Evolutionary conservation across 2,329 filamentous ascomycete genomes (phyloP).

Genomic region (Diaporthe aspalathi): DNA sequence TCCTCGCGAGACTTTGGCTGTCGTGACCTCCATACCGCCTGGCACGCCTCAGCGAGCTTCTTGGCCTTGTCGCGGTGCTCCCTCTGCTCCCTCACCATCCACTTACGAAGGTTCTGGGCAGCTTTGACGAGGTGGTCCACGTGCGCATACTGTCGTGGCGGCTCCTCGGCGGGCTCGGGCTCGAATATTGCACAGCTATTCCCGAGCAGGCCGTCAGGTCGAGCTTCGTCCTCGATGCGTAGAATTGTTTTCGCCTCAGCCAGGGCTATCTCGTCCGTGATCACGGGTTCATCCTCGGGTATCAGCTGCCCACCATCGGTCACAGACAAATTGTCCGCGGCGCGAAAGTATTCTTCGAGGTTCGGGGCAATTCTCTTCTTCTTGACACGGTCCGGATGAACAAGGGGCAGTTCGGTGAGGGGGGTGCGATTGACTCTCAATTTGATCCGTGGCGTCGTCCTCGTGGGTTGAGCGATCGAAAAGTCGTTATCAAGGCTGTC

Average conservation of each 20-base stretch:
- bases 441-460: constrained; percentile 32
- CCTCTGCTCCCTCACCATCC: constrained; percentile 83
- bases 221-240: constrained; percentile 77
- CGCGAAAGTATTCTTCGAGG: constrained; percentile 69
- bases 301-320: constrained; percentile 68
- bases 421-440: constrained; percentile 40
- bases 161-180: constrained; percentile 79
- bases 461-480: constrained; percentile 36
- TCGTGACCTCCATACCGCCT: constrained; percentile 78
- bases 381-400: constrained; percentile 69
- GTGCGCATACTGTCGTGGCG: constrained; percentile 84
- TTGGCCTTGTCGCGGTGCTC: constrained; percentile 83
- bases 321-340: constrained; percentile 63
- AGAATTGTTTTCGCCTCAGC: constrained; percentile 77
- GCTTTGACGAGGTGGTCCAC: constrained; percentile 87
- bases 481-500: constrained; percentile 46
- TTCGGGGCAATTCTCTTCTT: constrained; percentile 64
- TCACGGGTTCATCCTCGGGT: constrained; percentile 66
- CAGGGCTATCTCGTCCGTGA: constrained; percentile 71
- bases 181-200: constrained; percentile 77
- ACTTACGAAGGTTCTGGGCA: constrained; percentile 80
- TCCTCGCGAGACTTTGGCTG: constrained; percentile 84
- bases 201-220: constrained; percentile 81
- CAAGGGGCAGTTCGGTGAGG: constrained; percentile 63
- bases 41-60: constrained; percentile 80